These are phyloP conservation scores for Holtermannia corniformis DNA, from an alignment of 768 basidiomycete species.

Conservation along the genomic window DNA sequence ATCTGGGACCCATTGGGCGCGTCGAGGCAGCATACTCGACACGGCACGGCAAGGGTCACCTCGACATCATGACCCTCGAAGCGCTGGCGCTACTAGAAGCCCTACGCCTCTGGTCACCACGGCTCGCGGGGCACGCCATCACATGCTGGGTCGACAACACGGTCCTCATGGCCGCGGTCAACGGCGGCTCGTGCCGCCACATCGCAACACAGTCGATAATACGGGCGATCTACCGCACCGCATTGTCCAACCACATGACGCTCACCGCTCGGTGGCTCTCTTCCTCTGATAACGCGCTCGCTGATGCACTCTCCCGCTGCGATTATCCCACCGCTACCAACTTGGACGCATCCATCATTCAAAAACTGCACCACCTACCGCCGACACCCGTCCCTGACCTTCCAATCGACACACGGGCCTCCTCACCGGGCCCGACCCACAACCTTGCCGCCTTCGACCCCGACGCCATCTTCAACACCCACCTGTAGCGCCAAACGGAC, in stretches of 20 bases:
- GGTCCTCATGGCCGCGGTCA: conserved; percentile 2
- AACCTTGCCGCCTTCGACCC: no score
- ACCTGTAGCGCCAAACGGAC: neutral
- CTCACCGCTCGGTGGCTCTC: conserved; percentile 4
- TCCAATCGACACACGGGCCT: no score
- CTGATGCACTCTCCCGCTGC: conserved; percentile 8
- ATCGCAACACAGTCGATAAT: conserved; percentile 3
- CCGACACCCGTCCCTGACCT: no score
- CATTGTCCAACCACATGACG: neutral
- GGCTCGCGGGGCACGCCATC: neutral
- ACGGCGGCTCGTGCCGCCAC: conserved; percentile 3
- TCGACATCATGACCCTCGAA: conserved; percentile 8
- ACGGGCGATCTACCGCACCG: conserved; percentile 1
- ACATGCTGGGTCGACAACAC: conserved; percentile 8
- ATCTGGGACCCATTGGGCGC: conserved; percentile 1
- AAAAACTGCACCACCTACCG: no score
- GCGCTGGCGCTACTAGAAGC: conserved; percentile 4
- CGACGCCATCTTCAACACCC: neutral
- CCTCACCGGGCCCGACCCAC: no score
- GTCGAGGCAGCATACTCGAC: neutral
- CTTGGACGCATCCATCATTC: no score
- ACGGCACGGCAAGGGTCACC: conserved; percentile 7
- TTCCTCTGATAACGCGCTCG: conserved; percentile 1
- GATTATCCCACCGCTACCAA: neutral
- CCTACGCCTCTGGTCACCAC: conserved; percentile 1